A percentile compares a stretch with the other conserved stretches of the same genome.
Evolutionary conservation across 2,329 filamentous ascomycete genomes (phyloP).

Genomic region (Aspergillus glaucus): DNA sequence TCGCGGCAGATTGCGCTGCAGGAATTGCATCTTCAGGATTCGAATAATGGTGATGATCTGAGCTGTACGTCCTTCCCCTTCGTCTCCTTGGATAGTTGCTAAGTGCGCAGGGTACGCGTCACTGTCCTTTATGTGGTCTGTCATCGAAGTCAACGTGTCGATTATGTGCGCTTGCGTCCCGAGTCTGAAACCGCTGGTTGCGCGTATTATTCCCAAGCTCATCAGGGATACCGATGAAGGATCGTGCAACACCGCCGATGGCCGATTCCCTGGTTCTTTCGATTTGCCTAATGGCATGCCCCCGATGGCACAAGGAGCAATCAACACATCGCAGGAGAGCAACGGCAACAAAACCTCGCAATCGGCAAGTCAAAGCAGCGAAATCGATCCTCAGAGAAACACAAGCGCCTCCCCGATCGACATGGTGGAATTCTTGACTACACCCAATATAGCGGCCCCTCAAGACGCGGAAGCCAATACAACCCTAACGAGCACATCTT

Average conservation of each 20-base stretch:
- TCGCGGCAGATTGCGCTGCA: constrained; percentile 25
- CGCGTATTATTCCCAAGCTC: constrained; percentile 53
- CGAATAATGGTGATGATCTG: constrained; percentile 44
- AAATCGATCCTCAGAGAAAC: constrained; percentile 4
- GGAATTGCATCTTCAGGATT: constrained; percentile 30
- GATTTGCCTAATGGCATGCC: neutral
- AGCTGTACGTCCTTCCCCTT: constrained; percentile 36
- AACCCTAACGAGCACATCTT: constrained; percentile 28
- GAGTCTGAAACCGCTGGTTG: constrained; percentile 77
- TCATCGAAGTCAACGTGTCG: constrained; percentile 82
- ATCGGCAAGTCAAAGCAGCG: constrained; percentile 10
- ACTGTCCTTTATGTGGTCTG: constrained; percentile 86
- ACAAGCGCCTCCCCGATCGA: constrained; percentile 9
- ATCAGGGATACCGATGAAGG: constrained; percentile 43
- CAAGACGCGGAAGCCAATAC: constrained; percentile 33
- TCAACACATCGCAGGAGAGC: constrained; percentile 3
- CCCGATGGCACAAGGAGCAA: constrained; percentile 1
- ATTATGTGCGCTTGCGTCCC: constrained; percentile 92
- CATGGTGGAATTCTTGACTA: constrained; percentile 51
- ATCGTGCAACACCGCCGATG: constrained; percentile 9
- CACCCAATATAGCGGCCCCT: constrained; percentile 35
- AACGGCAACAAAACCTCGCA: constrained; percentile 14
- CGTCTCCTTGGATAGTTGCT: neutral
- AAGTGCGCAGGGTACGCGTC: constrained; percentile 69
- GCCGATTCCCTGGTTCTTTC: constrained; percentile 1